A percentile compares a stretch with the other conserved stretches of the same genome.
Conservation (phyloP, 2,329 filamentous ascomycete species). For the Diaporthe ilicicola region DNA sequence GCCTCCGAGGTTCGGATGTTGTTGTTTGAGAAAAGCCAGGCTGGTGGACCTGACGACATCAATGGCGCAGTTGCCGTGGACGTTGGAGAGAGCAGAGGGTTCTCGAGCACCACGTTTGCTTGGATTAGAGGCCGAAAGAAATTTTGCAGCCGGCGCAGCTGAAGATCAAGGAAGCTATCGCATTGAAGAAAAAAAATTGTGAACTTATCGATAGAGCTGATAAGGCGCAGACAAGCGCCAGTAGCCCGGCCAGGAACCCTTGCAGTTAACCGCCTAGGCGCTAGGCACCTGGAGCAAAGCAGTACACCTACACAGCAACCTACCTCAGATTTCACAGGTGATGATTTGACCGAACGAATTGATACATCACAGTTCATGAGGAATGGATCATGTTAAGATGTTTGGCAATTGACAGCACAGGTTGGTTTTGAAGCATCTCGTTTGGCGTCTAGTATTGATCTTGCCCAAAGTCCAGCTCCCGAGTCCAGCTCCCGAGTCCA, state of each 20-base stretch:
- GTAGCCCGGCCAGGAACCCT: neutral
- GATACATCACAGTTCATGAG: too few species aligned
- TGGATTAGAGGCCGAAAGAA: neutral
- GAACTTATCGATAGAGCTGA: slow-evolving; percentile 11
- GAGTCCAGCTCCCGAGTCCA: neutral
- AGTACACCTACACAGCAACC: neutral
- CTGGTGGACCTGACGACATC: slow-evolving; percentile 35
- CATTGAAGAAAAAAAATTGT: neutral
- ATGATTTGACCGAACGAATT: too few species aligned
- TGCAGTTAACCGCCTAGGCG: neutral
- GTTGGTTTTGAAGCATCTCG: neutral
- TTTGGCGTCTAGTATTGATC: neutral
- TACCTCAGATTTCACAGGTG: too few species aligned
- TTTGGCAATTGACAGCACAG: neutral
- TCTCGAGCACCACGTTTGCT: slow-evolving; percentile 24
- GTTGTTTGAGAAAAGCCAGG: slow-evolving; percentile 37
- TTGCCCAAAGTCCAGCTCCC: too few species aligned
- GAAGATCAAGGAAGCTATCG: neutral
- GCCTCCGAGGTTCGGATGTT: neutral
- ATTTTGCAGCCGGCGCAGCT: slow-evolving; percentile 5
- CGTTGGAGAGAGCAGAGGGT: neutral
- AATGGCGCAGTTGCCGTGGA: neutral
- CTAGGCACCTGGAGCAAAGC: neutral
- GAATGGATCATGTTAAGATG: neutral
- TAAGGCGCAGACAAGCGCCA: neutral